Evolutionary conservation across 2,329 filamentous ascomycete genomes (phyloP), one percentile per base, ranked within the genome.

Genomic region (Gnomoniopsis smithogilvyi): DNA sequence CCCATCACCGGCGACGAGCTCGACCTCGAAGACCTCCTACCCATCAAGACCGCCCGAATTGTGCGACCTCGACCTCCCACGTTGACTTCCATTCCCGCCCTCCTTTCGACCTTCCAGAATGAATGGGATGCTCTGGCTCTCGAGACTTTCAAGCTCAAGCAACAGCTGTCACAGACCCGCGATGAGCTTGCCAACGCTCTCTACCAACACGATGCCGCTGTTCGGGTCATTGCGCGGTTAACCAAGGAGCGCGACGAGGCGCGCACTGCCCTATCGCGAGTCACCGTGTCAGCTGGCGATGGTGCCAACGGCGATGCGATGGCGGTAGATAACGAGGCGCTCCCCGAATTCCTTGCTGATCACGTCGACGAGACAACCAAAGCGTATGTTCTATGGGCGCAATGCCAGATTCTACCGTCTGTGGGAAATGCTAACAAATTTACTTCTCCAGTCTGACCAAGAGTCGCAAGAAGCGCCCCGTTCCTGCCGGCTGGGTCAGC

Each of bases 121-220:
- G 95, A 99, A 80, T 99, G 95, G 95, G 95, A 99, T 72, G 89
- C 93, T 10, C 78, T 97, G 48, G 91, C 94, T 14, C 80, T 98
- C 38, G 95, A 99, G 77, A 91, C 92, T 53, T 97, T 92, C 73
- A 95, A 91, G 66, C 78, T 98, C 61, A 89, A 91, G 76, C 91
- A 97, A 73, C 92, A 96, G 71, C 80, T 99, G 63, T 83, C 89
- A 54, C 91, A 96, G 72, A 96, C 93, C 46, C 83, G 94, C 65
- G 93, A 97, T 76, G 95, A 99, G 78, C 85, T 99, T 58, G 92
- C 92, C 58, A 95, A 92, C 1, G 91, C 95, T 0, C 81, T 99
- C 24, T 99, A 99, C 76, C 94, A 98, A 76, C 91, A 98, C 68
- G 95, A 99, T 80, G 94, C 95, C 2, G 95, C 95, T n/a, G 88